Evolutionary conservation across 495 filamentous ascomycete species (phyloP).

Genomic region (Podospora fimiseda): DNA sequence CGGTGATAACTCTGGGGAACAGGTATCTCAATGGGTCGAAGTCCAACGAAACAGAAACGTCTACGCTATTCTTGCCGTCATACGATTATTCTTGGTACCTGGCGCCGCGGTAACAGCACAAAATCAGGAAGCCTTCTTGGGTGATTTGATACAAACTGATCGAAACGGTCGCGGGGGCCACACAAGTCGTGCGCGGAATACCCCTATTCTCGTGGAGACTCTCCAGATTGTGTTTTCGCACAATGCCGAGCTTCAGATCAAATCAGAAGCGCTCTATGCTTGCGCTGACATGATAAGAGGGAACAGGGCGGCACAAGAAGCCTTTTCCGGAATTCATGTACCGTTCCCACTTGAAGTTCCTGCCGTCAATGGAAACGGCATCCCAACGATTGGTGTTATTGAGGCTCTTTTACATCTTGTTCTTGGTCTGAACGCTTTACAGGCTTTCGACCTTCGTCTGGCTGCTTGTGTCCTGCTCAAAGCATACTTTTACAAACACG

Average conservation of each 20-base stretch:
- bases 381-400: slow-evolving; percentile 75
- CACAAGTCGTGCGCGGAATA: slow-evolving; percentile 19
- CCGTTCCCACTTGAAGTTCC: slow-evolving; percentile 47
- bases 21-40: slow-evolving; percentile 64
- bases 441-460: slow-evolving; percentile 71
- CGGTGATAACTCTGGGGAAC: slow-evolving; percentile 51
- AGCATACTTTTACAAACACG: slow-evolving; percentile 79
- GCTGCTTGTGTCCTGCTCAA: slow-evolving; percentile 85
- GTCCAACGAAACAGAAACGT: slow-evolving; percentile 83
- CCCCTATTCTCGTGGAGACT: slow-evolving; percentile 73
- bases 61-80: slow-evolving; percentile 79
- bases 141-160: slow-evolving; percentile 22
- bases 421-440: slow-evolving; percentile 57
- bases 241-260: slow-evolving; percentile 65
- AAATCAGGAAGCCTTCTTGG: slow-evolving; percentile 83
- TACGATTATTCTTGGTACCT: slow-evolving; percentile 75
- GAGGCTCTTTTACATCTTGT: slow-evolving; percentile 87
- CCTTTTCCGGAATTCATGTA: slow-evolving; percentile 78
- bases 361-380: slow-evolving; percentile 35
- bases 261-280: slow-evolving; percentile 75
- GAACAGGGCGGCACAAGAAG: slow-evolving; percentile 72
- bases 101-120: slow-evolving; percentile 72
- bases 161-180: slow-evolving; percentile 3
- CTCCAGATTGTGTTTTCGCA: slow-evolving; percentile 79
- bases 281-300: slow-evolving; percentile 85